Base-by-base conservation (phyloP, 2,329 filamentous ascomycete genomes). In the Periconia sp. region DNA sequence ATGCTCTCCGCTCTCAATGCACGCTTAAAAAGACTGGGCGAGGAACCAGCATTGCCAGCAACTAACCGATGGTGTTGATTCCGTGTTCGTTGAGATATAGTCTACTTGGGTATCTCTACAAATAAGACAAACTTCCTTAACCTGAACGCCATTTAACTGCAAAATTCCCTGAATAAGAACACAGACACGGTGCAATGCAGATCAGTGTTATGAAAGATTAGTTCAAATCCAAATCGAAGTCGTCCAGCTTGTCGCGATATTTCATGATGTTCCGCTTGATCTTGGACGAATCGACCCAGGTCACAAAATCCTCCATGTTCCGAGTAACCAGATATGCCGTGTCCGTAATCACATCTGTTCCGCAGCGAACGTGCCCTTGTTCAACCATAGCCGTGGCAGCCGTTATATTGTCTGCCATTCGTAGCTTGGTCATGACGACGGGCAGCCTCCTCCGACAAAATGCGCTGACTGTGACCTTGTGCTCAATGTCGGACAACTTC, bases 211-310 rank as follows among this genome's bases (percentile, higher is more conserved):
- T 27, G 23, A 8, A 8, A 27, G 23, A 8, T 49, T 57, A 73
- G 41, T 72, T 49, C 18, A 66, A 62, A 42, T 71, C 71, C 46
- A 97, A 78, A 78, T 97, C 93, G 70, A 96, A 97, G 76, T 97
- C 93, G 76, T 97, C 93, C 76, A 97, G 76, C 80, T 96, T 91
- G 75, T 97, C 92, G 65, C 91, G 86, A 73, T 97, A 97, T 76
- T 90, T 91, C 85, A 96, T 87, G 60, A 97, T 96, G 71, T 92
- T 94, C 71, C 89, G 85, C 88, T 96, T 96, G 74, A 97, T 92
- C 89, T 97, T 97, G 76, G 91, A 95, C 55, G 91, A 91, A 66
- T 95, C 90, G 10, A 93, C 88, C 93, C 93, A 97, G 0, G 93
- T 97, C 17, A 97, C 89, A 72, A 95, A 96, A 76, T 97, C 93